Percentiles rank a stretch among this genome's conserved stretches.
phyloP scores from a whole-genome alignment of 768 basidiomycete genomes.

The Lactifluus hygrophoroides region DNA sequence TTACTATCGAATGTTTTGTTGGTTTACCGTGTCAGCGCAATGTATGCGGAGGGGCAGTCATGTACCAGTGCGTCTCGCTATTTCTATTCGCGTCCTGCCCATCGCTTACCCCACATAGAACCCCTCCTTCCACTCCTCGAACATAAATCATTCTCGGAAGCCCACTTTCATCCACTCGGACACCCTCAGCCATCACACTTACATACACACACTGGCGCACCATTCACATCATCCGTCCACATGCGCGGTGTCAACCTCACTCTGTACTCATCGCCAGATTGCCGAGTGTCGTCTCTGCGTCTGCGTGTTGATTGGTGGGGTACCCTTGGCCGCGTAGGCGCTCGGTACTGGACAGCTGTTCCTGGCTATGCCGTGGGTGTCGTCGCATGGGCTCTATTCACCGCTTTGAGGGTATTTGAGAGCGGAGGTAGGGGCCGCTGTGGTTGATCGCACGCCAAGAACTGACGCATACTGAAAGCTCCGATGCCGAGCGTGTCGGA shows the following conservation, averaged over 20 bases:
- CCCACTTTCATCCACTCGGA: constrained; percentile 51
- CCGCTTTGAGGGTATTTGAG: constrained; percentile 35
- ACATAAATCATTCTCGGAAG: constrained; percentile 59
- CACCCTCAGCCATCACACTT: constrained; percentile 39
- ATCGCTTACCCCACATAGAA: constrained; percentile 29
- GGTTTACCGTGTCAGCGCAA: constrained; percentile 49
- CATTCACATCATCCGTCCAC: constrained; percentile 40
- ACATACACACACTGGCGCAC: constrained; percentile 61
- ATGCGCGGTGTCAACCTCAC: constrained; percentile 42
- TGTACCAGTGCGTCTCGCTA: constrained; percentile 27
- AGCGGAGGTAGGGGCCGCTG: constrained; percentile 21
- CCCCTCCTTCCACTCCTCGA: constrained; percentile 56
- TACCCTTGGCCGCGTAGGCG: constrained; percentile 60
- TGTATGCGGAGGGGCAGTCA: constrained; percentile 11
- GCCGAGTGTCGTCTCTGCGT: constrained; percentile 36
- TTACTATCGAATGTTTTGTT: constrained; percentile 53
- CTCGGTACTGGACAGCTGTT: constrained; percentile 67
- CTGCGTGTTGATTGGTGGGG: constrained; percentile 64
- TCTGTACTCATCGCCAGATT: constrained; percentile 53
- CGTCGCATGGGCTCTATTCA: constrained; percentile 48
- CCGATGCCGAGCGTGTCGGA: constrained; percentile 40
- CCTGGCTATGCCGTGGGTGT: constrained; percentile 69
- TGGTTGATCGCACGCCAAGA: background rate
- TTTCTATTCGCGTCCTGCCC: background rate
- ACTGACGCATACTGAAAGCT: constrained; percentile 25